phyloP scores from a whole-genome alignment of 202 grass and related monocot genomes.

The Panicum virgatum region DNA sequence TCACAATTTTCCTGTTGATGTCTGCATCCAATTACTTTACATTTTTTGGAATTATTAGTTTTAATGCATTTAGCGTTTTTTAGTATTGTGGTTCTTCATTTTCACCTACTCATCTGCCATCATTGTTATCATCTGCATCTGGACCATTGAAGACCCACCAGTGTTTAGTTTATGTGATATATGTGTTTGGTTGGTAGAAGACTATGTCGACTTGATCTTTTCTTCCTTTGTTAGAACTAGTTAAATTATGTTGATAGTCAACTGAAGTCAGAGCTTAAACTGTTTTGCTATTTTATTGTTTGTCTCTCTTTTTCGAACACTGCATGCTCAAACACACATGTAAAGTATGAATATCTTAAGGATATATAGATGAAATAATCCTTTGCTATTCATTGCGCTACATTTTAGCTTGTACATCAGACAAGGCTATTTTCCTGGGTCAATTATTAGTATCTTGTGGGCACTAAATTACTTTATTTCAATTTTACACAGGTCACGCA shows the following conservation, averaged over 20 bases:
- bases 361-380: neutral
- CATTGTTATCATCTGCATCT: neutral
- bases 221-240: conserved; percentile 21
- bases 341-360: neutral
- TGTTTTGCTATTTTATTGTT: neutral
- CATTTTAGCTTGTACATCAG: neutral
- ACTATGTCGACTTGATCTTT: conserved; percentile 32
- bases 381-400: neutral
- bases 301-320: neutral
- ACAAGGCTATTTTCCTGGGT: neutral
- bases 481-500: conserved; percentile 72
- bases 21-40: neutral
- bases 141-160: neutral
- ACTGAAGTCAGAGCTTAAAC: neutral
- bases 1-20: neutral
- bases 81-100: neutral
- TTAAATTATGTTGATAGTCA: conserved; percentile 4
- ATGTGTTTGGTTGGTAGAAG: conserved; percentile 9
- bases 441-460: neutral
- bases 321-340: neutral
- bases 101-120: neutral
- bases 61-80: neutral
- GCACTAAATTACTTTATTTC: conserved; percentile 8
- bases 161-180: conserved; percentile 27
- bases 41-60: neutral